Conservation (phyloP, 2,329 filamentous ascomycete genomes). For the Hypoxylon rubiginosum region DNA sequence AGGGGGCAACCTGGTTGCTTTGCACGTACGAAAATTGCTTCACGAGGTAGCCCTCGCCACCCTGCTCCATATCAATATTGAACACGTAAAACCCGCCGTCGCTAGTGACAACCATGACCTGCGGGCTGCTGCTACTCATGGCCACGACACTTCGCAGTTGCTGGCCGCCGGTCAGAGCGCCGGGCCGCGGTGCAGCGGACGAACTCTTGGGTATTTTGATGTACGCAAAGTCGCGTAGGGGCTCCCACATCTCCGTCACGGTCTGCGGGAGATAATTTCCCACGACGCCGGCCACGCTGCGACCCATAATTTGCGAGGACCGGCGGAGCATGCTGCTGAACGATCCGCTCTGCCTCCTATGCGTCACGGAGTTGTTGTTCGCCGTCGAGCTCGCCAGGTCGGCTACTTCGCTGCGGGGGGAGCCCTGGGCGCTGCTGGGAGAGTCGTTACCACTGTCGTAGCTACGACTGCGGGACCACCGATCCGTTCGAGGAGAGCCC, state of each 20-base stretch:
- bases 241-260: constrained; percentile 98
- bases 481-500: constrained; percentile 60
- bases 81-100: constrained; percentile 97
- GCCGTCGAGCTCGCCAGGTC: constrained; percentile 54
- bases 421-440: constrained; percentile 58
- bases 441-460: constrained; percentile 70
- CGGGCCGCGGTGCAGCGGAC: constrained; percentile 49
- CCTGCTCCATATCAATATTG: constrained; percentile 93
- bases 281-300: constrained; percentile 87
- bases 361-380: constrained; percentile 49
- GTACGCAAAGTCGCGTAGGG: constrained; percentile 93
- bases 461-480: constrained; percentile 67
- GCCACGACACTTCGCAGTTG: constrained; percentile 92
- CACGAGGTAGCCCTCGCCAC: constrained; percentile 90
- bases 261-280: constrained; percentile 93
- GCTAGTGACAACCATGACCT: constrained; percentile 98
- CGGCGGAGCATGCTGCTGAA: constrained; percentile 92
- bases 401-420: constrained; percentile 62
- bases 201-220: constrained; percentile 84
- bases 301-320: constrained; percentile 93
- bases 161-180: constrained; percentile 43
- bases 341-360: constrained; percentile 75
- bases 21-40: constrained; percentile 90
- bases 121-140: constrained; percentile 93
- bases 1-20: constrained; percentile 3